phyloP scores from a whole-genome alignment of 352 stramenopile genomes.

The Stramenopiles sp. region DNA sequence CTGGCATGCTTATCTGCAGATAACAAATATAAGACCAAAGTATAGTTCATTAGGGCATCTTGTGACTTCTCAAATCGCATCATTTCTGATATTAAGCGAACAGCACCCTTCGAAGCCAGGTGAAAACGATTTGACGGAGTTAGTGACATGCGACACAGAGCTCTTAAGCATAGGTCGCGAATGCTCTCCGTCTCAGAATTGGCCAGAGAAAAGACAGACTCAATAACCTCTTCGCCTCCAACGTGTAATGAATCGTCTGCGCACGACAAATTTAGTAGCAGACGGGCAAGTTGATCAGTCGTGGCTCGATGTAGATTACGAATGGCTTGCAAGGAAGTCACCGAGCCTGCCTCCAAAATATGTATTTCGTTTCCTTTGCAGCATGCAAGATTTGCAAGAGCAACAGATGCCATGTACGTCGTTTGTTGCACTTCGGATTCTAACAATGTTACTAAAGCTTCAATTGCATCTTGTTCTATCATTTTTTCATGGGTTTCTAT shows the following conservation, averaged over 20 bases:
- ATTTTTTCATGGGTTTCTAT: not conserved
- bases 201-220: not conserved
- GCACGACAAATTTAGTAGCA: not conserved
- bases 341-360: not conserved
- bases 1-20: not conserved
- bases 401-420: not conserved
- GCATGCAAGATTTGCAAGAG: not conserved
- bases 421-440: slow-evolving; percentile 1
- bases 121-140: not conserved
- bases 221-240: not conserved
- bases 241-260: not conserved
- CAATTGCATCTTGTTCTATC: not conserved
- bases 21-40: not conserved
- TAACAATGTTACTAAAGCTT: not conserved
- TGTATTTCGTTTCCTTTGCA: not conserved
- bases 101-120: not conserved
- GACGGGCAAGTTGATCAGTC: not conserved
- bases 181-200: not conserved
- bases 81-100: not conserved
- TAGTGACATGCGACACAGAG: not conserved
- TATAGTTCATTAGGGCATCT: not conserved
- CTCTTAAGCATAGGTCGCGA: not conserved
- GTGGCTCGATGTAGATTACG: not conserved
- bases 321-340: not conserved
- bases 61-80: not conserved